Percentiles rank a stretch among this genome's conserved stretches.
These are phyloP conservation scores for Diospyros lotus DNA, from an alignment of 148 eudicot species.

Conservation along the genomic window DNA sequence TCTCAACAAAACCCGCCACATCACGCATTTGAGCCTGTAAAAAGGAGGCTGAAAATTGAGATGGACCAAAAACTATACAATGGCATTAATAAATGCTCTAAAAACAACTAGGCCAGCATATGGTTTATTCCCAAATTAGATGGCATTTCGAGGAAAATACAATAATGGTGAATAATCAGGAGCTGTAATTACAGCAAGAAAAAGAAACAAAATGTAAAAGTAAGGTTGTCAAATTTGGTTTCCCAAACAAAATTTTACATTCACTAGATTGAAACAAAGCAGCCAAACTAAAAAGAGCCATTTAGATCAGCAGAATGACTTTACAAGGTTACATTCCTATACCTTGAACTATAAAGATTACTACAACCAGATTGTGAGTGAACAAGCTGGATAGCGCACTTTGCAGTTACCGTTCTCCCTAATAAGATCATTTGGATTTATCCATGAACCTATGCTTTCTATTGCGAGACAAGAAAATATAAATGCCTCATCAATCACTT, in stretches of 20 bases:
- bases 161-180: neutral
- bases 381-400: neutral
- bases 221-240: neutral
- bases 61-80: neutral
- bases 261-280: neutral
- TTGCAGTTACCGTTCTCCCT: neutral
- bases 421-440: neutral
- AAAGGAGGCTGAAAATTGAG: neutral
- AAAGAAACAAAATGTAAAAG: neutral
- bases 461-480: no score
- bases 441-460: no score
- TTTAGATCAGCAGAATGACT: neutral
- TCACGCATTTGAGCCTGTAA: constrained; percentile 99
- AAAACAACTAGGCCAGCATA: neutral
- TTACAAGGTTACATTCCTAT: neutral
- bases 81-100: neutral
- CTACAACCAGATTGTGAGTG: neutral
- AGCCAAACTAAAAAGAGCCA: neutral
- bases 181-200: neutral
- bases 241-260: neutral
- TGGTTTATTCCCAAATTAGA: neutral
- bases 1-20: constrained; percentile 92
- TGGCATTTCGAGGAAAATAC: neutral
- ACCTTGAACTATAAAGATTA: neutral
- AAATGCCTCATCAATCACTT: no score